Base-by-base conservation (phyloP, 2,329 filamentous ascomycete genomes). In the Colletotrichum sp. region DNA sequence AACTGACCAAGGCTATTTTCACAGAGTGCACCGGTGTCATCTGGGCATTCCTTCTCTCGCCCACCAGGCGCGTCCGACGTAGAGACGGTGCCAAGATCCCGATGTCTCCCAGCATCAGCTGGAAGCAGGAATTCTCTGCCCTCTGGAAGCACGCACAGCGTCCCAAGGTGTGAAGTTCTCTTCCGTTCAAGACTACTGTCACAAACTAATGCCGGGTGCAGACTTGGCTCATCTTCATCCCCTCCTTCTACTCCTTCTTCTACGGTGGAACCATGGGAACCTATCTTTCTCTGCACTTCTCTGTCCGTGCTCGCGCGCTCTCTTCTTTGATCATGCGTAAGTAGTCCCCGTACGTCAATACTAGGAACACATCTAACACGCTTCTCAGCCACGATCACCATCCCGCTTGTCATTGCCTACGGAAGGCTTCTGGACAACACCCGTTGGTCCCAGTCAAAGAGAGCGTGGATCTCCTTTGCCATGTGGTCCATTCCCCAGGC, bases 201-300 rank as follows among this genome's bases (percentile, higher is more conserved):
- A 3, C 12, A 21, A 13, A 38, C 32, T 43, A 30, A 73, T 32
- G 15, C 28, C 18, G 3, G 0, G 24, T 71, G 3, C 77, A 80
- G 68, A 67, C 79, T 15, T 82, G 79, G 70, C 78, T 80, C 7
- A 79, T 73, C 70, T 81, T 82, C 16, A 67, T 71, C 10, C 65
- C 79, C 56, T 13, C 78, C 61, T 60, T 80, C 74, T 84, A 84
- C 78, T 83, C 83, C 3, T 85, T 85, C 79, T 85, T 85, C 78
- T 84, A 83, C 24, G 83, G 83, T 32, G 84, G 83, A 32, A 83
- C 79, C 32, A 79, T 77, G 32, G 77, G 80, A 13, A 77, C 79
- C 4, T 81, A 79, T 28, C 66, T 80, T 15, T 78, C 78, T 3
- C 34, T 80, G 8, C 80, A 80, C 52, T 81, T 81, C 52, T 78